These are phyloP conservation scores for Sarcomyxa edulis DNA, from an alignment of 768 basidiomycete genomes.

Conservation along the genomic window DNA sequence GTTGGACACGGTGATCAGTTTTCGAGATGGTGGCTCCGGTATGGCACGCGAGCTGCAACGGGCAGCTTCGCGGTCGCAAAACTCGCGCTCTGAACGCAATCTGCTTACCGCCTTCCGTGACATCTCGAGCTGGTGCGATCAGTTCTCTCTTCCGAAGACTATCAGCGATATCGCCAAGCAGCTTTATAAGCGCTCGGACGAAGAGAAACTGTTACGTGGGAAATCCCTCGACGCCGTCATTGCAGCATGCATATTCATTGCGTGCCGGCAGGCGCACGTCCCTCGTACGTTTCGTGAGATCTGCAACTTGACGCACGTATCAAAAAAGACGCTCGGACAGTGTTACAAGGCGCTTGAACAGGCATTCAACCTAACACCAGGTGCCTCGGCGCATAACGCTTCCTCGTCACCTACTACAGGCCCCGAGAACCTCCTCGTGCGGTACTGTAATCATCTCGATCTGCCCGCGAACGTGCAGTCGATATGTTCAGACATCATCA, in stretches of 20 bases:
- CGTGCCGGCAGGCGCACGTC: constrained; percentile 93
- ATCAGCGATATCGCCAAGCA: constrained; percentile 97
- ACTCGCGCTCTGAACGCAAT: constrained; percentile 77
- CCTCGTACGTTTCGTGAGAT: constrained; percentile 95
- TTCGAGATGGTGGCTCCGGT: constrained; percentile 92
- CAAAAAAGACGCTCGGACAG: constrained; percentile 93
- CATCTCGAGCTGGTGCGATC: constrained; percentile 92
- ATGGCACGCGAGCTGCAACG: constrained; percentile 90
- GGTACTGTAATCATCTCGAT: constrained; percentile 91
- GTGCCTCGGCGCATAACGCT: constrained; percentile 52
- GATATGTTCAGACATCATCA: constrained; percentile 78
- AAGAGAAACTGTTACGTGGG: constrained; percentile 87
- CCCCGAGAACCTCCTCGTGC: constrained; percentile 84
- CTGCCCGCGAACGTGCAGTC: constrained; percentile 78
- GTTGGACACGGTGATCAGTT: constrained; percentile 91
- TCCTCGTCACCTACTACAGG: constrained; percentile 52
- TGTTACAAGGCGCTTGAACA: constrained; percentile 87
- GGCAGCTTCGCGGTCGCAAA: constrained; percentile 78
- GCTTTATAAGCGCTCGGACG: constrained; percentile 94
- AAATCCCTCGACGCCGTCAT: constrained; percentile 92
- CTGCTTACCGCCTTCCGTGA: constrained; percentile 86
- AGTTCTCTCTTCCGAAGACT: constrained; percentile 88
- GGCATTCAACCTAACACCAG: constrained; percentile 84
- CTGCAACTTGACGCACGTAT: constrained; percentile 87
- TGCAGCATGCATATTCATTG: constrained; percentile 97